Conservation (phyloP, 345 rosid species). For the Salix viminalis region DNA sequence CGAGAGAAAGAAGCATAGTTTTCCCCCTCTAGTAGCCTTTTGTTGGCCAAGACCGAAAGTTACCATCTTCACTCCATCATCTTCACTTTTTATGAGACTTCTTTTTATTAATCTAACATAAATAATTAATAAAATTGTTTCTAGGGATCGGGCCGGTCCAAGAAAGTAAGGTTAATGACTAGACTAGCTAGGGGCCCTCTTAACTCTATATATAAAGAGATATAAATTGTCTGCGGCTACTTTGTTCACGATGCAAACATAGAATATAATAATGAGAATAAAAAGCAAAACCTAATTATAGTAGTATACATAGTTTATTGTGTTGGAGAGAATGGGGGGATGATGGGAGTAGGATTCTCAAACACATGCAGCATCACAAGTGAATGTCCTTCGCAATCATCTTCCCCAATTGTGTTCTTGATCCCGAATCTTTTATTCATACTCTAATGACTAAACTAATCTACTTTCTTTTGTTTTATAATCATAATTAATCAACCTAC, state of each 20-base stretch:
- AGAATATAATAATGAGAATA: neutral
- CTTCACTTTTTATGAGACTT: neutral
- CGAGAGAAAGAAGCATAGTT: neutral
- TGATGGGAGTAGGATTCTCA: conserved; percentile 31
- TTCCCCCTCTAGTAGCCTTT: neutral
- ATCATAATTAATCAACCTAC: conserved; percentile 6
- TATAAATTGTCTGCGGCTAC: neutral
- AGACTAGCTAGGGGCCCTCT: neutral
- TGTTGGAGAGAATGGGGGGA: conserved; percentile 1
- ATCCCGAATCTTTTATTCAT: conserved; percentile 24
- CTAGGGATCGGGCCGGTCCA: neutral
- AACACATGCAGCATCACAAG: conserved; percentile 38
- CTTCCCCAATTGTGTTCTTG: conserved; percentile 27
- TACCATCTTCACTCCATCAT: neutral
- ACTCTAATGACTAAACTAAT: neutral
- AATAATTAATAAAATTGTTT: neutral
- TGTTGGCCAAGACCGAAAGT: neutral
- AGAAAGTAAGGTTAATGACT: neutral
- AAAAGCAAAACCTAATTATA: neutral
- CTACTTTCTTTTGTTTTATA: neutral
- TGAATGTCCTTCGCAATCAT: conserved; percentile 39
- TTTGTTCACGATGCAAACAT: neutral
- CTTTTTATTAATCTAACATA: neutral
- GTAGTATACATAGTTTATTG: neutral
- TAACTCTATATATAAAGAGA: neutral